Base-by-base conservation (phyloP, 148 eudicot species). In the Dianthus caryophyllus region DNA sequence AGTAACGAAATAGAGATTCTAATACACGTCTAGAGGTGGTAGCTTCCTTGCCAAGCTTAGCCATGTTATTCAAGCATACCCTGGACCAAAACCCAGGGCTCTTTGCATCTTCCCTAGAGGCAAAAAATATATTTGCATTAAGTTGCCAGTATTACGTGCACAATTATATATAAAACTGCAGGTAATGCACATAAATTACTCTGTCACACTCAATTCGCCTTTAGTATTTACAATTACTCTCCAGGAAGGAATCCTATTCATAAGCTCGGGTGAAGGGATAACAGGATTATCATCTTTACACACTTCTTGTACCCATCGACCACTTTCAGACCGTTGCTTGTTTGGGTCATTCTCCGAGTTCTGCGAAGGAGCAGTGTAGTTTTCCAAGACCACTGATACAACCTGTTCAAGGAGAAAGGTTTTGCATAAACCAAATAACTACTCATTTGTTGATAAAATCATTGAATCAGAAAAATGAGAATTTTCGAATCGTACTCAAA, bases 31-130 rank as follows among this genome's bases (percentile, higher is more conserved):
- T 86, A 75, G 85, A 86, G 70, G 99, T 90, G 29, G 99, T 83
- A 11, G 85, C 89, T 71, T 90, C 93, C 75, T 84, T 85, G 59
- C 85, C 88, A 21, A 88, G 75, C 71, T 81, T 86, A 70, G 95
- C 97, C 93, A 90, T 88, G 76, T 89, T 90, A 52, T 84, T 74
- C 41, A 95, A 78, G 82, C 99, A 90, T 46, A 95, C 86, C 71
- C 89, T 85, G 57, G 99, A 88, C 99, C 99, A 95, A 77, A 95
- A 95, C 68, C 79, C 70, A 29, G 99, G 97, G 73, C 77, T 84
- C 61, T 73, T 79, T 69, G 90, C 76, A 48, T 86, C 90, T 71
- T 86, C 97, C 70, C 97, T 90, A 85, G 22, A 61, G 33, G 77
- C 71, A 33, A 68, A 59, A 62, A n/a, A 57, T n/a, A 44, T 11